Evolutionary conservation across 148 eudicot genomes (phyloP).

Genomic region (Diospyros kaki): DNA sequence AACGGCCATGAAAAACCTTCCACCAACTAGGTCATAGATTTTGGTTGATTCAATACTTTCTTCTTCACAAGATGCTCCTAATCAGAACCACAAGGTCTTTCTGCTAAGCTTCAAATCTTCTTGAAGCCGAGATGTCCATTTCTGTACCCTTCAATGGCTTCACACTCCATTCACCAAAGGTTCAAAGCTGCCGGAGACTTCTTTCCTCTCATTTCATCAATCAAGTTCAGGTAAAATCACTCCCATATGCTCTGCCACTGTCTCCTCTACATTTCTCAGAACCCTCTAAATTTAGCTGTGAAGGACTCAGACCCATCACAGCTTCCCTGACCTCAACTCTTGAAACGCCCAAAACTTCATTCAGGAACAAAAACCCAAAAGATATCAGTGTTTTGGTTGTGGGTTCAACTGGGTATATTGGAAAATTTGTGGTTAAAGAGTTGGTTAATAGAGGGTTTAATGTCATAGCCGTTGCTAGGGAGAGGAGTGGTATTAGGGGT

Average conservation of each 20-base stretch:
- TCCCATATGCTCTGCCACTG: conserved; percentile 22
- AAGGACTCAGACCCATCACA: conserved; percentile 29
- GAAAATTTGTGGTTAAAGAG: conserved; percentile 81
- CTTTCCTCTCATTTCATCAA: conserved; percentile 25
- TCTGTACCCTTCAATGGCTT: conserved; percentile 28
- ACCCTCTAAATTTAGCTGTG: conserved; percentile 18
- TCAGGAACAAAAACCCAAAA: conserved; percentile 59
- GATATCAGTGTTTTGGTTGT: conserved; percentile 81
- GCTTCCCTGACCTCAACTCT: conserved; percentile 27
- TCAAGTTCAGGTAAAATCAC: conserved; percentile 55
- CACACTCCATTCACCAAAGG: conserved; percentile 36
- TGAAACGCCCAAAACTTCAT: conserved; percentile 37
- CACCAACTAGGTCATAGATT: conserved; percentile 9
- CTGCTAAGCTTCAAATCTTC: conserved; percentile 2
- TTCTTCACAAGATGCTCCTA: conserved; percentile 8
- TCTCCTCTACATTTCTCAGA: conserved; percentile 22
- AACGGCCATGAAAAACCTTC: conserved; percentile 5
- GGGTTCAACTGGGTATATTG: conserved; percentile 97
- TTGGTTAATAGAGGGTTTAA: conserved; percentile 74
- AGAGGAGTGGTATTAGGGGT: conserved; percentile 77
- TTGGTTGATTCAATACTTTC: background rate
- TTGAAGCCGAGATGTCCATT: conserved; percentile 38
- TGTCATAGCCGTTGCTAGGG: conserved; percentile 86
- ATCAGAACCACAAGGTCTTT: conserved; percentile 10
- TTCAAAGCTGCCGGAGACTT: conserved; percentile 24